Evolutionary conservation across 768 basidiomycete species (phyloP), one percentile per base, ranked within the genome.

Genomic region (Panaeolus papilionaceus): DNA sequence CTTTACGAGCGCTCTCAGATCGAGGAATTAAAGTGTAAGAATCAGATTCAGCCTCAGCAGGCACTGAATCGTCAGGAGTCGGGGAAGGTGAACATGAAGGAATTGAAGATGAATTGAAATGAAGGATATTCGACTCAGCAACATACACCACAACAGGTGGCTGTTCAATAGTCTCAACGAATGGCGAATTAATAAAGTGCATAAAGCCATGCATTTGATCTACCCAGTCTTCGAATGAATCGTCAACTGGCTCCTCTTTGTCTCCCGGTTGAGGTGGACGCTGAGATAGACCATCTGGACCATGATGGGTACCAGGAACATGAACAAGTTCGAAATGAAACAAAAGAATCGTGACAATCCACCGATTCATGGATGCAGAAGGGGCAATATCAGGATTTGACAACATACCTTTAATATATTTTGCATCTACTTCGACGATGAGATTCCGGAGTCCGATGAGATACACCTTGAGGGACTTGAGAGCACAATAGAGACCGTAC

Each of bases 371-470:
- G 1, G 76, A 51, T 0, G 68, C 65, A 9, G 62, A 64, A n/a
- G 66, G 69, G 1, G 45, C 64, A 3, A 70, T 65, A 38, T 70
- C 66, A 6, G 66, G 69, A 40, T 70, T 67, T 74, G 67, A 0
- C 33, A 77, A 37, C 78, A 79, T 79, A 7, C 77, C 76, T 51
- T 75, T 74, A 39, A 79, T 73, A 39, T 79, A 83, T 38, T 73
- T 73, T 14, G 78, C 77, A 62, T 79, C 76, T 0, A 77, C 73
- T 39, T 80, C 77, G 2, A 78, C 70, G 1, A 68, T 61, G 2
- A 76, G 68, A 12, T 33, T 33, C 4, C 28, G 28, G 28, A 33
- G 28, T 33, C 28, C 28, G 28, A 33, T 33, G 4, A 33, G 28
- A 4, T 33, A 33, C 2, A 33, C 28, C 28, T 33, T 33, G 28